Conservation (phyloP, 1,284 basidiomycete genomes). For the Gymnopus androsaceus region DNA sequence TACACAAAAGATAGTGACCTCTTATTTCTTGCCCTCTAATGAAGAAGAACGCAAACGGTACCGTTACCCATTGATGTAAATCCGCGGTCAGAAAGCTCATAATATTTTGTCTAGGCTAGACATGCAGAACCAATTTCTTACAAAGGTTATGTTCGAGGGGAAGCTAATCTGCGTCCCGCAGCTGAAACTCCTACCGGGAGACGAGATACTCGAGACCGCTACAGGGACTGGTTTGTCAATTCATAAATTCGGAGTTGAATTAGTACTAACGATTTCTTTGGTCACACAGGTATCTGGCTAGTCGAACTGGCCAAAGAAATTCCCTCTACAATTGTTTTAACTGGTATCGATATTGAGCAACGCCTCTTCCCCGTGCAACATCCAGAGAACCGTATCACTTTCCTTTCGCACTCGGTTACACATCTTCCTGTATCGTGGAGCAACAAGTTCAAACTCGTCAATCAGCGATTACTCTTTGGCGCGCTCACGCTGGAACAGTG, state of each 20-base stretch:
- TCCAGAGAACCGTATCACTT: neutral
- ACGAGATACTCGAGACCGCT: neutral
- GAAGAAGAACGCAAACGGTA: neutral
- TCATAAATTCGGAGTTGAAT: no score
- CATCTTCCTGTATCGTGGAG: neutral
- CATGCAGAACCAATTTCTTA: neutral
- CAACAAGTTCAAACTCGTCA: neutral
- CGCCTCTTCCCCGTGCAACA: neutral
- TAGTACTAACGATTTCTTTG: no score
- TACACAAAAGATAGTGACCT: no score
- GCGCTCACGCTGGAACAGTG: constrained; percentile 16
- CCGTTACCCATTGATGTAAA: neutral
- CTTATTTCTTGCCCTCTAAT: neutral
- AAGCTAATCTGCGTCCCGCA: neutral
- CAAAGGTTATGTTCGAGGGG: neutral
- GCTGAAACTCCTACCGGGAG: neutral
- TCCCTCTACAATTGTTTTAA: neutral
- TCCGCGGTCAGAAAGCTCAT: neutral
- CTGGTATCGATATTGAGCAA: constrained; percentile 1
- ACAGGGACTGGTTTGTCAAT: neutral
- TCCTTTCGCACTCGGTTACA: neutral
- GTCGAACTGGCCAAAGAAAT: neutral
- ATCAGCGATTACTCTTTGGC: constrained; percentile 20
- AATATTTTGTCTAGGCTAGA: neutral
- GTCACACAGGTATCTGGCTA: neutral